Conservation (phyloP, 2,329 filamentous ascomycete genomes). For the Colletotrichum tamarilloi region DNA sequence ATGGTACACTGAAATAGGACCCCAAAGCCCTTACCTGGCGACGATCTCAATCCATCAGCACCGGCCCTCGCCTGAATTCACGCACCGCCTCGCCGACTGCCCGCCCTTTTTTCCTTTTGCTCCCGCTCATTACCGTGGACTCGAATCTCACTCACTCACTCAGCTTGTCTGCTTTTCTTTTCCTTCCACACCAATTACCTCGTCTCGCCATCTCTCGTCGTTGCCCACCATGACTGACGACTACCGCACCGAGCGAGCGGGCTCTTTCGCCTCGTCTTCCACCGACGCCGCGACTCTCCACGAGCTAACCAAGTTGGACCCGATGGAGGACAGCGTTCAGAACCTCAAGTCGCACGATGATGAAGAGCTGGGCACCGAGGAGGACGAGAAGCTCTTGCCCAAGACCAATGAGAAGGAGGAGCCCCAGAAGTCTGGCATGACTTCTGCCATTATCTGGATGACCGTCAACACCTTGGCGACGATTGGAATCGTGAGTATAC, state of each 20-base stretch:
- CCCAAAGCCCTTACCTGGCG: not conserved
- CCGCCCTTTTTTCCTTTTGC: not conserved
- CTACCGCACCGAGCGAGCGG: conserved; percentile 40
- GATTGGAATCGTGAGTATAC: conserved; percentile 67
- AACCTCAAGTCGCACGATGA: conserved; percentile 45
- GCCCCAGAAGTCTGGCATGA: conserved; percentile 47
- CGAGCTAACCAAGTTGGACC: conserved; percentile 48
- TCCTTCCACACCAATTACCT: not conserved
- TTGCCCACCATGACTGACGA: conserved; percentile 38
- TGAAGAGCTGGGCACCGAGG: conserved; percentile 52
- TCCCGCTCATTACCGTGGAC: not conserved
- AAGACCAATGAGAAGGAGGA: conserved; percentile 48
- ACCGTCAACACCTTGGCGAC: conserved; percentile 71
- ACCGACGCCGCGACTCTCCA: conserved; percentile 46
- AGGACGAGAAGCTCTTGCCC: conserved; percentile 55
- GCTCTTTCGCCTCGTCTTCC: conserved; percentile 49
- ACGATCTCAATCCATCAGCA: not conserved
- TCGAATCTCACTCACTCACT: not conserved
- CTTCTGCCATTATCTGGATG: conserved; percentile 65
- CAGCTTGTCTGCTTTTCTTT: not conserved
- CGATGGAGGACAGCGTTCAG: conserved; percentile 45
- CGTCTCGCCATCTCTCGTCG: not conserved
- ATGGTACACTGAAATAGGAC: conserved; percentile 32
- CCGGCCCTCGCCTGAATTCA: not conserved
- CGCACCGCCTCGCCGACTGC: not conserved